Evolutionary conservation across 1,139 yeast genomes (phyloP).

Genomic region (Yamadazyma spencermartinsiae): DNA sequence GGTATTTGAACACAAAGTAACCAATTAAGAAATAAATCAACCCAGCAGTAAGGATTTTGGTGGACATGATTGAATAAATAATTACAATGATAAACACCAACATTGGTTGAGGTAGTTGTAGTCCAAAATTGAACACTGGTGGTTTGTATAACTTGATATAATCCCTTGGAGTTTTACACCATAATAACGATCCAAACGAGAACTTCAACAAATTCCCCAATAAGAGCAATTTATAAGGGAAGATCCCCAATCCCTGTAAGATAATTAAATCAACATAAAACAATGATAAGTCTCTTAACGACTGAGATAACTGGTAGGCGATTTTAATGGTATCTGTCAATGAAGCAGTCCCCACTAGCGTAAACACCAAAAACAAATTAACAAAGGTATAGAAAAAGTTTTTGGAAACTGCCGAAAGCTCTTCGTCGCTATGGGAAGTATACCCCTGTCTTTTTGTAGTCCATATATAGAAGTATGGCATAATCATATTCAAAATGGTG

Average conservation of each 20-base stretch:
- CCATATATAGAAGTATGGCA: constrained; percentile 76
- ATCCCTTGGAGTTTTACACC: constrained; percentile 61
- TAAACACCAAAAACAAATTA: constrained; percentile 80
- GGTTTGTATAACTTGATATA: constrained; percentile 51
- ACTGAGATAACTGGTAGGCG: constrained; percentile 74
- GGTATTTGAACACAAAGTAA: constrained; percentile 65
- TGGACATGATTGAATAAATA: constrained; percentile 63
- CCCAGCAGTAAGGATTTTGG: constrained; percentile 66
- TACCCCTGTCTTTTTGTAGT: constrained; percentile 72
- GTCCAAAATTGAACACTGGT: constrained; percentile 63
- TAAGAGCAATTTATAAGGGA: constrained; percentile 70
- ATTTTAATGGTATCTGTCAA: constrained; percentile 70
- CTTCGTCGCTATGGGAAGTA: constrained; percentile 79
- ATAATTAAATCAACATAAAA: constrained; percentile 60
- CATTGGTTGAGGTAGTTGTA: constrained; percentile 65
- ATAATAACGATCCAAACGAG: constrained; percentile 52
- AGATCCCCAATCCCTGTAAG: constrained; percentile 82
- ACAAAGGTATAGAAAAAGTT: constrained; percentile 84
- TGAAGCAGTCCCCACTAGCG: constrained; percentile 76
- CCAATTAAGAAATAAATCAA: constrained; percentile 62
- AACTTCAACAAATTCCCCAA: constrained; percentile 64
- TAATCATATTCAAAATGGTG: constrained; percentile 66
- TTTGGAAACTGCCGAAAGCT: constrained; percentile 73
- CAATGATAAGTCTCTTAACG: constrained; percentile 66
- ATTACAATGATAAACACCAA: constrained; percentile 60